Evolutionary conservation across 805 yeast genomes (phyloP).

Genomic region (Myxozyma melibiosi): DNA sequence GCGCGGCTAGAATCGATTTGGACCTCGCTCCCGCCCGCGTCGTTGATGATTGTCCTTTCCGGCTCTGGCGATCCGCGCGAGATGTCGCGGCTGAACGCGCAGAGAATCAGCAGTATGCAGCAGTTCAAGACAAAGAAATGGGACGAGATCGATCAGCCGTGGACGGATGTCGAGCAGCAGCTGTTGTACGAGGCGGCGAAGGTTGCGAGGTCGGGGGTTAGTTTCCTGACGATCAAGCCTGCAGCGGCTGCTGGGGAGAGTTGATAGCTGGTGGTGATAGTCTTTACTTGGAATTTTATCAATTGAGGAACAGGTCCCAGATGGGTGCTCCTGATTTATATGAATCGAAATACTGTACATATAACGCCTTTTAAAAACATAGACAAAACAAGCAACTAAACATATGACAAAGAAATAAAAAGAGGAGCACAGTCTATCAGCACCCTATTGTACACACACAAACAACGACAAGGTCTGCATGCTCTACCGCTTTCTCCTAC

Average conservation of each 20-base stretch:
- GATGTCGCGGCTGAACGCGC: slow-evolving; percentile 34
- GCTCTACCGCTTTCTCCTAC: slow-evolving; percentile 1
- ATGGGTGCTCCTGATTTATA: neutral
- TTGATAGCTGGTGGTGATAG: neutral
- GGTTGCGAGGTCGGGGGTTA: slow-evolving; percentile 62
- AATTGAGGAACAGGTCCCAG: neutral
- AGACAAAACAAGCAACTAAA: neutral
- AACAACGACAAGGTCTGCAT: too few species aligned
- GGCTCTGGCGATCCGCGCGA: slow-evolving; percentile 64
- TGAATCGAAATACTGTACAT: neutral
- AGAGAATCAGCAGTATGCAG: slow-evolving; percentile 43
- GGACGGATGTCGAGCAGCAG: slow-evolving; percentile 56
- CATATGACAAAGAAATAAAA: neutral
- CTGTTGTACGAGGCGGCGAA: slow-evolving; percentile 52
- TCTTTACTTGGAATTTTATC: neutral
- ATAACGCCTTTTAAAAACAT: neutral
- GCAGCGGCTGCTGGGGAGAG: slow-evolving; percentile 4
- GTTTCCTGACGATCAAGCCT: slow-evolving; percentile 54
- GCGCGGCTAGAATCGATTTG: slow-evolving; percentile 53
- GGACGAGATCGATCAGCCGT: slow-evolving; percentile 49
- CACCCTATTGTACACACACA: neutral
- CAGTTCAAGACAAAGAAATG: slow-evolving; percentile 50
- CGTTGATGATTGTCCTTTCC: slow-evolving; percentile 62
- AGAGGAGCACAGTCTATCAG: neutral
- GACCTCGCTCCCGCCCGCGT: slow-evolving; percentile 55